Evolutionary conservation across 768 basidiomycete genomes (phyloP), one percentile per base, ranked within the genome.

Genomic region (Kondoa malvinella): DNA sequence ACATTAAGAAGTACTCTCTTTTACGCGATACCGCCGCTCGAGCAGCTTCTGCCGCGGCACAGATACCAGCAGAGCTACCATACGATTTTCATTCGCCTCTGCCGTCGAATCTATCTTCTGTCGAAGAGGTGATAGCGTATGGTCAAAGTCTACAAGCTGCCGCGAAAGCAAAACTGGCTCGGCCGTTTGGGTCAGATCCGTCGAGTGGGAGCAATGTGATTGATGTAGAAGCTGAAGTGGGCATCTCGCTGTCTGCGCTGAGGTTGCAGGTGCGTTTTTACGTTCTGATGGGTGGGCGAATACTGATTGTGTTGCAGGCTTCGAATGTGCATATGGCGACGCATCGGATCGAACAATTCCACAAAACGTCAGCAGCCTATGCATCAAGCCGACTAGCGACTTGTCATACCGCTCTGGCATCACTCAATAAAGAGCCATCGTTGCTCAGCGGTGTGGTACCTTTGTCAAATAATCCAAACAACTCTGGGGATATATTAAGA

Each of bases 281-380:
- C 30, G 4, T 59, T 31, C 58, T 59, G 15, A 59, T 32, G 27
- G 12, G 8, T 3, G 8, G 3, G 61, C 61, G 8, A 27, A 63
- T 31, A 3, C 8, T 30, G 30, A 4, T 3, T 34, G 29, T 26
- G 17, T 8, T 8, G 31, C 27, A 63, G 61, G 30, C 30, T 21
- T 29, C 26, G 12, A 63, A 63, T 16, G 15, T 16, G 3, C 61
- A 63, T 3, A 63, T 63, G 29, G 32, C 61, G 27, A 32, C 61
- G 3, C 61, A 63, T 63, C 61, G 61, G n/a, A 8, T 63, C 16
- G 61, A 63, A 15, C 61, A 63, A 33, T 33, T 63, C 61, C 15
- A 12, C 15, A 32, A 27, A 27, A 63, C 61, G 3, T 27, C 30
- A 8, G 3, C n/a, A 16, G 61, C 27, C 3, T 63, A 63, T 29